A percentile compares a stretch with the other conserved stretches of the same genome.
Conservation (phyloP, 805 yeast genomes). For the Hanseniaspora lindneri region DNA sequence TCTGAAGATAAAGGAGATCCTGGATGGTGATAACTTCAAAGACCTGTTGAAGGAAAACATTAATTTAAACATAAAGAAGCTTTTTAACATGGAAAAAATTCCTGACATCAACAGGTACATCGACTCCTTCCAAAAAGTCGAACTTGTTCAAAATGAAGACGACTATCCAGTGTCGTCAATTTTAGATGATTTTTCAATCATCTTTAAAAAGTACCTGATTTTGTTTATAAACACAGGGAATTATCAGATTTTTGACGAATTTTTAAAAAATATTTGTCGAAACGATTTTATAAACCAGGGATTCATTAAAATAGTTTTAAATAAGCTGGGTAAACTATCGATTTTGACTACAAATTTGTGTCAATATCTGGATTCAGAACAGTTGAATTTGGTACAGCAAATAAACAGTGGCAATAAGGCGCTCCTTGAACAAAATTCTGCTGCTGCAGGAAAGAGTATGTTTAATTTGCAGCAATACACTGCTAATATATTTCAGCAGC, state of each 20-base stretch:
- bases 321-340: constrained; percentile 30
- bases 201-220: constrained; percentile 54
- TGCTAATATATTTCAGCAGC: constrained; percentile 8
- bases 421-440: neutral
- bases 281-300: constrained; percentile 3
- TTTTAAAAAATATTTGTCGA: constrained; percentile 21
- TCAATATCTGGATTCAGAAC: constrained; percentile 5
- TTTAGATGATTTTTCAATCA: constrained; percentile 71
- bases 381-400: neutral
- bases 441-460: neutral
- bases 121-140: constrained; percentile 18
- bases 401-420: neutral
- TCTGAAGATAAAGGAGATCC: constrained; percentile 19
- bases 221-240: constrained; percentile 67
- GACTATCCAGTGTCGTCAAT: constrained; percentile 62
- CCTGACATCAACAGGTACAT: constrained; percentile 41
- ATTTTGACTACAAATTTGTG: constrained; percentile 10
- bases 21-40: constrained; percentile 41
- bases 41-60: constrained; percentile 35
- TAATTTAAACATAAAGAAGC: constrained; percentile 32
- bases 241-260: constrained; percentile 21
- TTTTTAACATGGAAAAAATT: constrained; percentile 65
- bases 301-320: constrained; percentile 40
- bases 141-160: constrained; percentile 20
- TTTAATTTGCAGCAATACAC: constrained; percentile 14